A percentile compares a stretch with the other conserved stretches of the same genome.
Evolutionary conservation across 768 basidiomycete genomes (phyloP).

Genomic region (Sarcodon aspratus): DNA sequence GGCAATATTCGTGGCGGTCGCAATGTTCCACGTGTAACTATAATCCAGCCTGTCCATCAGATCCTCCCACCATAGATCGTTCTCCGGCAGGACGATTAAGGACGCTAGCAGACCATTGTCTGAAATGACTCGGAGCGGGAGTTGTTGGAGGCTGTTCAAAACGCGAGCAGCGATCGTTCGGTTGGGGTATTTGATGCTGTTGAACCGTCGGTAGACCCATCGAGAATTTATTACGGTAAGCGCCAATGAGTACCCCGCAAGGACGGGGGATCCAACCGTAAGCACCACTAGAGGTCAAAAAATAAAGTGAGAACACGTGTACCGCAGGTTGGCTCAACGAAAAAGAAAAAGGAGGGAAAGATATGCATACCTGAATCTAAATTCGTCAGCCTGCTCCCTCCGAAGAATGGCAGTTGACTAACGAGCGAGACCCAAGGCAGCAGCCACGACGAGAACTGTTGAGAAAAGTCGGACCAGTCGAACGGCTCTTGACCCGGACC

Average conservation of each 20-base stretch:
- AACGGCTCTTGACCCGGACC: background rate
- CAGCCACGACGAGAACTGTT: slow-evolving; percentile 32
- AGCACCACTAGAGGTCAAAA: slow-evolving; percentile 17
- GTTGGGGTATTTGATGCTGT: slow-evolving; percentile 20
- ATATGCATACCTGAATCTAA: slow-evolving; percentile 16
- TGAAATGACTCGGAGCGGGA: slow-evolving; percentile 19
- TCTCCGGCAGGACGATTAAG: slow-evolving; percentile 28
- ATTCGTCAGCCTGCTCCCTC: slow-evolving; percentile 26
- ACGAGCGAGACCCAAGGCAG: slow-evolving; percentile 37
- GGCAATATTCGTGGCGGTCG: slow-evolving; percentile 25
- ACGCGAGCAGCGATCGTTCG: slow-evolving; percentile 18
- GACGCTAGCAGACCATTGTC: slow-evolving; percentile 22
- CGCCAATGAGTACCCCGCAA: slow-evolving; percentile 33
- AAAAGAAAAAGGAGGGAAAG: no score
- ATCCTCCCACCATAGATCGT: slow-evolving; percentile 30
- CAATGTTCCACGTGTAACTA: slow-evolving; percentile 27
- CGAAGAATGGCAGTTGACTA: slow-evolving; percentile 38
- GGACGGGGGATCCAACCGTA: slow-evolving; percentile 30
- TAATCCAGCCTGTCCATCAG: slow-evolving; percentile 22
- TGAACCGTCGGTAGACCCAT: slow-evolving; percentile 26
- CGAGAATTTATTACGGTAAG: slow-evolving; percentile 31
- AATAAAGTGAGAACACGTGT: background rate
- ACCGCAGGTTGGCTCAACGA: background rate
- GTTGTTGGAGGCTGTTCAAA: slow-evolving; percentile 31
- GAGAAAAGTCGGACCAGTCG: slow-evolving; percentile 5